These are phyloP conservation scores for Wickerhamomyces ciferrii DNA, from an alignment of 805 yeast species.

Conservation along the genomic window DNA sequence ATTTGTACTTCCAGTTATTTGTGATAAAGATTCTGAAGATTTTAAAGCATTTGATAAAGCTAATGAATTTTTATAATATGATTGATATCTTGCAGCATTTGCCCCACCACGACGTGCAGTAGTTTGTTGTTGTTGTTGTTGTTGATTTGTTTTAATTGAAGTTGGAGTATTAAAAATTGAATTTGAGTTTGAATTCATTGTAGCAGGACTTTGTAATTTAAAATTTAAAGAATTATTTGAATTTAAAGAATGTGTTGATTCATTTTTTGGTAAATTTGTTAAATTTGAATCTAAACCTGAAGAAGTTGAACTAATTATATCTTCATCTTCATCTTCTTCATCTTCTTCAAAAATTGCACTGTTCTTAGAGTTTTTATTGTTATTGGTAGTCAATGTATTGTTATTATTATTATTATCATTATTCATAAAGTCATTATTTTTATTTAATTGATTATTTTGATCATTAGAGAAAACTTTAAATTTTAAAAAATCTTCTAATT, in stretches of 20 bases:
- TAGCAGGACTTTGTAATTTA: slow-evolving; percentile 1
- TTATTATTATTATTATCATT: slow-evolving; percentile 3
- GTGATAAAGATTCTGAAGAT: slow-evolving; percentile 27
- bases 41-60: slow-evolving; percentile 40
- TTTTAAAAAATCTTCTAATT: slow-evolving; percentile 30
- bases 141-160: slow-evolving; percentile 10
- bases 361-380: slow-evolving; percentile 2
- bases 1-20: slow-evolving; percentile 4
- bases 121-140: background rate
- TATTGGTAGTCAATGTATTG: too few species aligned
- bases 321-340: slow-evolving; percentile 19
- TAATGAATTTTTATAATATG: slow-evolving; percentile 39
- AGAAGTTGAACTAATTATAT: slow-evolving; percentile 11
- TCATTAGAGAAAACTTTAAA: slow-evolving; percentile 8
- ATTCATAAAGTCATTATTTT: background rate
- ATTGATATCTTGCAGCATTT: slow-evolving; percentile 44
- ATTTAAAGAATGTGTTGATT: slow-evolving; percentile 8
- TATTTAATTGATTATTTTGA: background rate
- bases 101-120: slow-evolving; percentile 28
- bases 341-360: slow-evolving; percentile 29
- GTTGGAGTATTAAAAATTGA: slow-evolving; percentile 25
- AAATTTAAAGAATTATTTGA: background rate
- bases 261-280: slow-evolving; percentile 6
- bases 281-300: slow-evolving; percentile 6
- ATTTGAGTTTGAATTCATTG: slow-evolving; percentile 3